Percentiles rank a stretch among this genome's conserved stretches.
Conservation (phyloP, 2,329 filamentous ascomycete species). For the Arthrocladium fulminans region DNA sequence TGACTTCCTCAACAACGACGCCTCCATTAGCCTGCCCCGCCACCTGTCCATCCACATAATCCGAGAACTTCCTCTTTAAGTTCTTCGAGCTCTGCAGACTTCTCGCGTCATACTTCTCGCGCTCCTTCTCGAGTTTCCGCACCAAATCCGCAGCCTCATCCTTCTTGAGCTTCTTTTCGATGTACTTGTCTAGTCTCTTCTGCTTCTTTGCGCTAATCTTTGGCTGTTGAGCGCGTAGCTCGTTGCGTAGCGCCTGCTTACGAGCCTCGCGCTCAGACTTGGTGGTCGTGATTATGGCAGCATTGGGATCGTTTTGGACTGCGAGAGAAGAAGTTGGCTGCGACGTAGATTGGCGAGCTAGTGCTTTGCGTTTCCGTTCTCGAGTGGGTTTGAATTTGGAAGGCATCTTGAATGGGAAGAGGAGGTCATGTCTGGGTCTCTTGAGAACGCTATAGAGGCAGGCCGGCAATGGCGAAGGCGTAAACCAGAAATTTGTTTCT, state of each 20-base stretch:
- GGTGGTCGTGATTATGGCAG: slow-evolving; percentile 32
- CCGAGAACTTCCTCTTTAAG: slow-evolving; percentile 58
- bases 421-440: background rate
- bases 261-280: slow-evolving; percentile 47
- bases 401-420: background rate
- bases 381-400: slow-evolving; percentile 11
- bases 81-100: slow-evolving; percentile 69
- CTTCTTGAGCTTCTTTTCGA: slow-evolving; percentile 86
- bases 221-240: slow-evolving; percentile 45
- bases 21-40: slow-evolving; percentile 1
- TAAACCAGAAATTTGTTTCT: background rate
- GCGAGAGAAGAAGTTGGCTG: background rate
- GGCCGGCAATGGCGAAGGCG: background rate
- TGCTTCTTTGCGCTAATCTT: slow-evolving; percentile 57
- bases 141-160: slow-evolving; percentile 82
- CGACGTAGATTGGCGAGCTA: background rate
- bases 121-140: slow-evolving; percentile 71
- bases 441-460: background rate
- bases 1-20: background rate
- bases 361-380: slow-evolving; percentile 8
- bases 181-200: slow-evolving; percentile 61
- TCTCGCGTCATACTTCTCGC: slow-evolving; percentile 63
- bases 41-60: slow-evolving; percentile 34
- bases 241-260: slow-evolving; percentile 44
- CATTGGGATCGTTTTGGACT: background rate